Conservation (phyloP, 2,329 filamentous ascomycete genomes). For the Aspergillus quadrilineatus region DNA sequence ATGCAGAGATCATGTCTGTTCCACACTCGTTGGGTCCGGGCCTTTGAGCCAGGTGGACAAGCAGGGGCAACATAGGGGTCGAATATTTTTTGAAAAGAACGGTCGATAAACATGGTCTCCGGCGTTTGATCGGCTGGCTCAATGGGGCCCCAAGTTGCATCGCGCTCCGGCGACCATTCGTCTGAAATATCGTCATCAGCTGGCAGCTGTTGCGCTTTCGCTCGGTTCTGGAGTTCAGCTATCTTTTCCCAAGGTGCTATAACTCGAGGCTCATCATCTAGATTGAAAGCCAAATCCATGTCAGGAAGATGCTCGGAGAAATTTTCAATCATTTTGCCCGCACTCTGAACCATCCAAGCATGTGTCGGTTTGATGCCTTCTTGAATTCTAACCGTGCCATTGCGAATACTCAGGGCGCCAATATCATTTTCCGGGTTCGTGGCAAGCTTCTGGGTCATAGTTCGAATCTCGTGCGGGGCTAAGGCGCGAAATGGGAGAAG, state of each 20-base stretch:
- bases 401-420: conserved; percentile 56
- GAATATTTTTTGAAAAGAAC: conserved; percentile 42
- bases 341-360: conserved; percentile 59
- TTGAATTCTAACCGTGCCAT: conserved; percentile 52
- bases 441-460: conserved; percentile 53
- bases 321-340: conserved; percentile 53
- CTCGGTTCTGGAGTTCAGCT: conserved; percentile 35
- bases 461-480: conserved; percentile 51
- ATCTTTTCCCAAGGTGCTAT: conserved; percentile 52
- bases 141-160: conserved; percentile 38
- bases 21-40: conserved; percentile 61
- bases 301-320: conserved; percentile 58
- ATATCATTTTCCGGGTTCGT: conserved; percentile 57
- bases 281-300: conserved; percentile 63
- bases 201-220: conserved; percentile 19
- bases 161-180: conserved; percentile 40
- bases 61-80: conserved; percentile 48
- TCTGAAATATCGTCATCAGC: conserved; percentile 24
- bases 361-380: conserved; percentile 56
- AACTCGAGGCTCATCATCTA: conserved; percentile 61
- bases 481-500: conserved; percentile 57
- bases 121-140: conserved; percentile 34
- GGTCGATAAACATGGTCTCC: conserved; percentile 41
- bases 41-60: conserved; percentile 63
- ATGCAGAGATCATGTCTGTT: conserved; percentile 65